A percentile compares a stretch with the other conserved stretches of the same genome.
Conservation (phyloP, 176 grass and related monocot genomes). For the Hyparrhenia diplandra region DNA sequence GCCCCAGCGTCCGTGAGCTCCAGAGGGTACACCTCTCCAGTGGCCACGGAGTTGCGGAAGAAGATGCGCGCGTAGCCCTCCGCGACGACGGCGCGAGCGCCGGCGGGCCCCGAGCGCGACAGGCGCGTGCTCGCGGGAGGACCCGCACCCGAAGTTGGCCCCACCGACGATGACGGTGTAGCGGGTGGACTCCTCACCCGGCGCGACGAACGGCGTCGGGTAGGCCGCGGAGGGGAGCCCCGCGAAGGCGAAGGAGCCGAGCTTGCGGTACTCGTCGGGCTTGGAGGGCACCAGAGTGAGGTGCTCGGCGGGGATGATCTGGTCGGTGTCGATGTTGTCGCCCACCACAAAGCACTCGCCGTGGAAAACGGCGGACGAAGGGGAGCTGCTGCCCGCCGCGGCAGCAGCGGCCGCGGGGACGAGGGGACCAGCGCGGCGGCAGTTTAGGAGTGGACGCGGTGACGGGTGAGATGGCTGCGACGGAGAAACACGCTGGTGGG, state of each 20-base stretch:
- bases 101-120: slow-evolving; percentile 87
- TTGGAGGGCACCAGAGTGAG: slow-evolving; percentile 94
- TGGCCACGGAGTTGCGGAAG: slow-evolving; percentile 90
- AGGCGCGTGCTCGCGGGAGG: slow-evolving; percentile 93
- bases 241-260: slow-evolving; percentile 73
- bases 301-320: slow-evolving; percentile 96
- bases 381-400: neutral
- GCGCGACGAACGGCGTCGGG: slow-evolving; percentile 55
- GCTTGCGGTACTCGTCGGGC: slow-evolving; percentile 84
- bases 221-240: slow-evolving; percentile 62
- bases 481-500: neutral
- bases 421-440: slow-evolving; percentile 1
- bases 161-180: slow-evolving; percentile 67
- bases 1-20: slow-evolving; percentile 53
- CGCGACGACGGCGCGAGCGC: slow-evolving; percentile 49
- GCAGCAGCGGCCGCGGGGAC: neutral
- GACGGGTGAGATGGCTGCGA: neutral
- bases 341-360: slow-evolving; percentile 79
- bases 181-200: slow-evolving; percentile 41
- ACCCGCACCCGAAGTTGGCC: slow-evolving; percentile 90
- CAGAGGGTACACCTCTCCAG: slow-evolving; percentile 86
- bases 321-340: slow-evolving; percentile 97
- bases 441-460: neutral
- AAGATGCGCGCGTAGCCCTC: slow-evolving; percentile 90
- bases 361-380: slow-evolving; percentile 54